Percentiles rank a stretch among this genome's conserved stretches.
phyloP scores from a whole-genome alignment of 2,329 filamentous ascomycete species.

The Annulohypoxylon truncatum region DNA sequence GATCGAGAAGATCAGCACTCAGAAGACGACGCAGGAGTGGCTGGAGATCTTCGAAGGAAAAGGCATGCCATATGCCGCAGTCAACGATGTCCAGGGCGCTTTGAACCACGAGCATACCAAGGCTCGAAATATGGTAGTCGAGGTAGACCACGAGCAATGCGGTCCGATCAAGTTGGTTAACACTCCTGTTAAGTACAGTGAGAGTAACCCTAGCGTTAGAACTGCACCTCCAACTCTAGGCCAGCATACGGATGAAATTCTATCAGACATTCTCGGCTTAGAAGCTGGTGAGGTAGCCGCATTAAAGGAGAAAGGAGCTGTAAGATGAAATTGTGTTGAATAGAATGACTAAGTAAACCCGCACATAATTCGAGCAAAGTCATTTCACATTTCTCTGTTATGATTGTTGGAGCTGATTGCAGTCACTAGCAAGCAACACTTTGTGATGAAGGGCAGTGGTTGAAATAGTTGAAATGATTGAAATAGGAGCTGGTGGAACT shows the following conservation, averaged over 20 bases:
- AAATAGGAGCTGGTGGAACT: neutral
- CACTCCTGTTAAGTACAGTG: conserved; percentile 93
- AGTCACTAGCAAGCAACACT: neutral
- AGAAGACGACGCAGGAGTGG: conserved; percentile 90
- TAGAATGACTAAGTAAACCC: neutral
- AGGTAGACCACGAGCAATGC: conserved; percentile 84
- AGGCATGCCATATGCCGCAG: conserved; percentile 92
- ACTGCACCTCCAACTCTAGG: conserved; percentile 86
- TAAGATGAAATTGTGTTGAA: conserved; percentile 57
- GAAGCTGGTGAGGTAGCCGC: conserved; percentile 67
- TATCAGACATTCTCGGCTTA: conserved; percentile 72
- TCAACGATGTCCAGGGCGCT: conserved; percentile 91
- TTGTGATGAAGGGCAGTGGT: neutral
- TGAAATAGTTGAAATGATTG: neutral
- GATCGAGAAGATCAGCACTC: conserved; percentile 80
- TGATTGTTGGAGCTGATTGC: neutral
- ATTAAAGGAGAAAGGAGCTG: conserved; percentile 74
- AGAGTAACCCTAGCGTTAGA: conserved; percentile 80
- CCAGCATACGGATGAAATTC: conserved; percentile 84
- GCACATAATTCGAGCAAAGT: neutral
- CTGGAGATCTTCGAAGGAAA: conserved; percentile 86
- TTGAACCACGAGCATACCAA: conserved; percentile 85
- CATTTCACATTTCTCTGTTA: neutral
- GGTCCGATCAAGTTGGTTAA: conserved; percentile 91
- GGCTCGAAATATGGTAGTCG: conserved; percentile 89